A percentile compares a stretch with the other conserved stretches of the same genome.
These are phyloP conservation scores for Penicillium oxalicum DNA, from an alignment of 2,329 filamentous ascomycete species.

Conservation along the genomic window DNA sequence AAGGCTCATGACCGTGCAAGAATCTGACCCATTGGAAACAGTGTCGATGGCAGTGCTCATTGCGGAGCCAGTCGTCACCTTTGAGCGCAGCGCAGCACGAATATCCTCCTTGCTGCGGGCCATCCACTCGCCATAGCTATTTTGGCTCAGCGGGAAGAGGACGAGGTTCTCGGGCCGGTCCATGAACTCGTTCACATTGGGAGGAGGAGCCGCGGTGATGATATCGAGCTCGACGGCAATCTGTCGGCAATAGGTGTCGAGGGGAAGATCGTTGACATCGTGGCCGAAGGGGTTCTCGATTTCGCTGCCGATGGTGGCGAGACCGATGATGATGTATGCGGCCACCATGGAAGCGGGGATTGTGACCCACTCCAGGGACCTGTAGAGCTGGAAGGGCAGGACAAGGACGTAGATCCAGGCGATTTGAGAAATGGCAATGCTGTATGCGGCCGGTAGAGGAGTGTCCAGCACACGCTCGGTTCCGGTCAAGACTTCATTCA, in stretches of 20 bases:
- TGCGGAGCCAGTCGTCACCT: conserved; percentile 21
- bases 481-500: conserved; percentile 68
- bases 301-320: conserved; percentile 69
- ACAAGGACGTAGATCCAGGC: conserved; percentile 78
- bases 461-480: conserved; percentile 76
- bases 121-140: conserved; percentile 47
- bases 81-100: conserved; percentile 35
- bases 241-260: conserved; percentile 71
- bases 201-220: conserved; percentile 56
- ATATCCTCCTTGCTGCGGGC: conserved; percentile 45
- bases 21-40: conserved; percentile 13
- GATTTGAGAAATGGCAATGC: conserved; percentile 78
- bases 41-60: conserved; percentile 6
- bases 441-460: conserved; percentile 74
- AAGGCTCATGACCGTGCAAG: conserved; percentile 18
- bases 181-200: conserved; percentile 47
- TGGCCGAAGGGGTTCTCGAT: conserved; percentile 81
- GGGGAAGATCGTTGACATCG: conserved; percentile 74
- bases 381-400: conserved; percentile 72
- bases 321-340: conserved; percentile 76
- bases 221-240: conserved; percentile 69
- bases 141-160: conserved; percentile 37
- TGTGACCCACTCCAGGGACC: conserved; percentile 61
- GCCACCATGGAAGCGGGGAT: conserved; percentile 68
- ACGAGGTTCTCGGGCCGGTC: conserved; percentile 32